Evolutionary conservation across 371 early-diverging fungal genomes (phyloP).

Genomic region (Haplosporangium sp.): DNA sequence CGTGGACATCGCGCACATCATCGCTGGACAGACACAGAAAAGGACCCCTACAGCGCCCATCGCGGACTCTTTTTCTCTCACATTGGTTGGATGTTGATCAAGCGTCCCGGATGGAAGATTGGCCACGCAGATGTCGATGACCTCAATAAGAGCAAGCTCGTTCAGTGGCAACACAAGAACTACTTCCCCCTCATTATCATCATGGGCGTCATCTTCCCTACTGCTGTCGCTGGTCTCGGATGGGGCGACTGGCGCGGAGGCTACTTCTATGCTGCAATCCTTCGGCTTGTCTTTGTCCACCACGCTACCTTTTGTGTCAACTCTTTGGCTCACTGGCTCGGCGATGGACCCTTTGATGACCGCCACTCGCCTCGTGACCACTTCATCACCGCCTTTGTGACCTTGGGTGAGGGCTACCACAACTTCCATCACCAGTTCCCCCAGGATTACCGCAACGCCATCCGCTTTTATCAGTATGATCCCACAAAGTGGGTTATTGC

Average conservation of each 20-base stretch:
- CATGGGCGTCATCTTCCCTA: conserved; percentile 87
- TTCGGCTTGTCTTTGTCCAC: conserved; percentile 87
- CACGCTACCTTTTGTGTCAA: conserved; percentile 98
- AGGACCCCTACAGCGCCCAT: conserved; percentile 93
- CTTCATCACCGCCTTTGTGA: conserved; percentile 85
- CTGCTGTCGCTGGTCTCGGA: conserved; percentile 84
- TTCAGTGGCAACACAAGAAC: conserved; percentile 88
- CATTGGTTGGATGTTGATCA: conserved; percentile 93
- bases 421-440: conserved; percentile 98
- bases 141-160: conserved; percentile 81
- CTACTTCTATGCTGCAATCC: conserved; percentile 86
- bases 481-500: conserved; percentile 97
- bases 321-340: conserved; percentile 87
- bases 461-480: conserved; percentile 92
- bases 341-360: conserved; percentile 85
- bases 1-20: conserved; percentile 94
- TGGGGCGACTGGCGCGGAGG: conserved; percentile 97
- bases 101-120: conserved; percentile 78
- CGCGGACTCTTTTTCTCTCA: conserved; percentile 92
- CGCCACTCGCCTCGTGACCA: conserved; percentile 86
- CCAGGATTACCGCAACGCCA: conserved; percentile 96
- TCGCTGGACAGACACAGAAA: conserved; percentile 92
- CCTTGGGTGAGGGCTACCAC: conserved; percentile 91
- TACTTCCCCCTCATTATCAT: conserved; percentile 78
- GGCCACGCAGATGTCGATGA: conserved; percentile 91